phyloP scores from a whole-genome alignment of 352 stramenopile genomes.

The Phytopythium cucurbitacearum region DNA sequence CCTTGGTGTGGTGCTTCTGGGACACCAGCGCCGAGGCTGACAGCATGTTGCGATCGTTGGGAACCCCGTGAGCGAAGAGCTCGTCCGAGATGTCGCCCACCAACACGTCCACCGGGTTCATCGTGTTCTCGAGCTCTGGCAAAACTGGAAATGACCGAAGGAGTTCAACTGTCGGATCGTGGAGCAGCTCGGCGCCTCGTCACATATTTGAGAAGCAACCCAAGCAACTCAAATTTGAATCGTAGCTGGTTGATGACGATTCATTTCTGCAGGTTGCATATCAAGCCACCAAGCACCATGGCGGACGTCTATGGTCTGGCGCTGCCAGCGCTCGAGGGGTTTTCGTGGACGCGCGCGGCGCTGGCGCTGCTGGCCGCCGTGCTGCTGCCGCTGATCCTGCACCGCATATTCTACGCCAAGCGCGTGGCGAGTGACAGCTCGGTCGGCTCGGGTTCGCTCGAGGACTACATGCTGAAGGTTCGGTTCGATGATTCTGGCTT shows the following conservation, averaged over 20 bases:
- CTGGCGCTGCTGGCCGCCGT: conserved; percentile 25
- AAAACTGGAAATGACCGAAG: too few relatives aligned
- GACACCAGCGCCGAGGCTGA: conserved; percentile 81
- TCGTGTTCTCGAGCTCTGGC: too few relatives aligned
- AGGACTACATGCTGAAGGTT: conserved; percentile 53
- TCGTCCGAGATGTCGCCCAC: conserved; percentile 88
- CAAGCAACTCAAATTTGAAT: too few relatives aligned
- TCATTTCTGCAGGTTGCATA: conserved; percentile 2
- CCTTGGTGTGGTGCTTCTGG: conserved; percentile 51
- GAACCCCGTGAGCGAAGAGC: conserved; percentile 75
- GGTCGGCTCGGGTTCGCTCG: conserved; percentile 31
- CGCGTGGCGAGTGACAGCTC: conserved; percentile 22
- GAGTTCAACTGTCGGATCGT: too few relatives aligned
- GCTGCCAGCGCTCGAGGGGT: conserved; percentile 12
- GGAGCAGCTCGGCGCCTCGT: too few relatives aligned
- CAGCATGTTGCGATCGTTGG: conserved; percentile 90
- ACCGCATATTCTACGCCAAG: conserved; percentile 47
- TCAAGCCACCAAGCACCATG: neutral
- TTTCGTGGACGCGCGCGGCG: conserved; percentile 35
- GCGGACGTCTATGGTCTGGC: conserved; percentile 10
- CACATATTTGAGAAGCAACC: too few relatives aligned
- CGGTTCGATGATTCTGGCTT: neutral
- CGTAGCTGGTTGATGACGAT: neutral
- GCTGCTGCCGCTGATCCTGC: conserved; percentile 46
- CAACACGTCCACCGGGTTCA: conserved; percentile 38